Base-by-base conservation (phyloP, 2,329 filamentous ascomycete genomes). In the Colletotrichum falcatum region DNA sequence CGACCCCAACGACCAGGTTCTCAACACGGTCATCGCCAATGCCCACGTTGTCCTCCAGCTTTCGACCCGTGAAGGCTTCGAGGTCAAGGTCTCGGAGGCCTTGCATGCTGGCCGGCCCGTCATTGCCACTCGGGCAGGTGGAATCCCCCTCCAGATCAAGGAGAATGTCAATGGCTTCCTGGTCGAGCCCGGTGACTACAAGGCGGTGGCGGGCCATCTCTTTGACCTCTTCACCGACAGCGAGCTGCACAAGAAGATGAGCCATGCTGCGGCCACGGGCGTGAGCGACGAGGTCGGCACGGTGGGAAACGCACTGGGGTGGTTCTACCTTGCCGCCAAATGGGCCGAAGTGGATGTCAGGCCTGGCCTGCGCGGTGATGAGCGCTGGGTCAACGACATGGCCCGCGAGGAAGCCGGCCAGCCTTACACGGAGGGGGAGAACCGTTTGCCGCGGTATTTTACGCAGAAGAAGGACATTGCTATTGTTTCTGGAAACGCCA, bases 11-110 rank as follows among this genome's bases (percentile, higher is more conserved):
- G 93, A 96, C 75, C 93, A 96, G 79, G 85, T 94, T 26, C 88
- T 96, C 75, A 95, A 96, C 79, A 89, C 90, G 0, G 83, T 96
- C 51, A 86, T 96, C 72, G 89, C 90, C 46, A 91, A 91, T 60
- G 90, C 92, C 0, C 88, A 91, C 66, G 88, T 94, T 9, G 91
- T 91, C 0, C 86, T 96, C 9, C 93, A 96, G 79, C 88, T 96
- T 7, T 95, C 92, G 3, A 94, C 91, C 0, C 88, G 92, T 44
- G 93, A 96, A 78, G 93, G 93, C 0, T 96, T 96, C 75, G 93
- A 96, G 80, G 91, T 96, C 75, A 96, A 96, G 80, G 92, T 96
- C 6, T 94, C 91, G 0, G 94, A 96, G 80, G 93, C 92, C 1
- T 84, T 95, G 28, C 93, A 95, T 77, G 93, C 94, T 54, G 93